A percentile compares a stretch with the other conserved stretches of the same genome.
phyloP scores from a whole-genome alignment of 2,329 filamentous ascomycete species.

The Metarhizium sp. region DNA sequence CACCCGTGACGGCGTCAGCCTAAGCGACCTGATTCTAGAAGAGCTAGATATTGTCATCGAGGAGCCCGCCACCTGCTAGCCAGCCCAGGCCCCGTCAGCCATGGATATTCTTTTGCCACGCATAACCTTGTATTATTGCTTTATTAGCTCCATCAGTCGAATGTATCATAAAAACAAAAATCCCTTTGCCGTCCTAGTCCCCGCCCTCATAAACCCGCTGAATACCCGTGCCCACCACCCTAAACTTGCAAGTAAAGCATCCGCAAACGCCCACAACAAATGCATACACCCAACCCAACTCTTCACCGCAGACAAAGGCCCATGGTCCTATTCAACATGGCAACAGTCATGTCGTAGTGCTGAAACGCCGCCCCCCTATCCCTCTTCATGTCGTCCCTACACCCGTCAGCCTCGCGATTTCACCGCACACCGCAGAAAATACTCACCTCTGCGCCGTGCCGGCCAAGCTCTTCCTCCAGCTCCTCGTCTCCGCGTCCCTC shows the following conservation, averaged over 20 bases:
- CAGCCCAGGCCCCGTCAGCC: too few species aligned
- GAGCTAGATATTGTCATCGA: slow-evolving; percentile 64
- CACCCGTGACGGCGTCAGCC: slow-evolving; percentile 66
- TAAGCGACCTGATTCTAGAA: slow-evolving; percentile 62
- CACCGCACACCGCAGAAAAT: background rate
- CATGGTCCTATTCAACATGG: slow-evolving; percentile 68
- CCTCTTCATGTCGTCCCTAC: slow-evolving; percentile 11
- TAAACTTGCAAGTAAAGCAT: background rate
- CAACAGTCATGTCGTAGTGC: slow-evolving; percentile 60
- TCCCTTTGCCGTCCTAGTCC: background rate
- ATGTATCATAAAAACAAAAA: too few species aligned
- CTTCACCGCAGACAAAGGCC: slow-evolving; percentile 49
- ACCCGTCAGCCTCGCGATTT: background rate
- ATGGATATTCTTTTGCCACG: background rate
- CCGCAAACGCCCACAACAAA: too few species aligned
- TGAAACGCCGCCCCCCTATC: slow-evolving; percentile 31
- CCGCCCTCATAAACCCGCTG: background rate
- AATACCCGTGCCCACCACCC: background rate
- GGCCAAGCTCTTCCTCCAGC: slow-evolving; percentile 13
- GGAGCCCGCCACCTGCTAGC: slow-evolving; percentile 16
- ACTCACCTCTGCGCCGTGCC: slow-evolving; percentile 17
- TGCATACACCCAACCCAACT: too few species aligned
- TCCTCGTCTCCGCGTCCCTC: slow-evolving; percentile 6
- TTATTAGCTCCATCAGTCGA: background rate
- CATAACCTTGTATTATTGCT: background rate